Conservation (phyloP, 345 rosid species). For the Citrus mangshanensis region DNA sequence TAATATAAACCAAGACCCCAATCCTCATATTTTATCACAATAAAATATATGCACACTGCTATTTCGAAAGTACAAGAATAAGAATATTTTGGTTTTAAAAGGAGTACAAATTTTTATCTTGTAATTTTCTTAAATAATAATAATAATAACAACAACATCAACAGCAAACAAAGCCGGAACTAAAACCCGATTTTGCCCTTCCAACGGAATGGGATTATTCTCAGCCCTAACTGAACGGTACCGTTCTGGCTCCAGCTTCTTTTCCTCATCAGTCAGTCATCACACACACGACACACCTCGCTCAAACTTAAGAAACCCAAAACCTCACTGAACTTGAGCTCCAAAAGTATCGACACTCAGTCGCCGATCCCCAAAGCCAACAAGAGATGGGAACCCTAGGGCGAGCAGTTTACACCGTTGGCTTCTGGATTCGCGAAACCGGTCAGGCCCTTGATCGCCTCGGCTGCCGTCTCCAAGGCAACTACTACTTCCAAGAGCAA, state of each 20-base stretch:
- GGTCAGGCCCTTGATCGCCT: constrained; percentile 96
- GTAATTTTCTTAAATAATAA: neutral
- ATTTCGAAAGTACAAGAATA: no score
- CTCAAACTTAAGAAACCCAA: constrained; percentile 4
- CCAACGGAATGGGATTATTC: constrained; percentile 1
- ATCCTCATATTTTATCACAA: no score
- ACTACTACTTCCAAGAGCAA: constrained; percentile 73
- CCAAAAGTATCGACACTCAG: neutral
- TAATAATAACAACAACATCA: neutral
- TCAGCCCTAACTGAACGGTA: constrained; percentile 23
- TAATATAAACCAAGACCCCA: no score
- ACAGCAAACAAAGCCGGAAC: neutral
- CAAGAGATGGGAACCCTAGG: constrained; percentile 80
- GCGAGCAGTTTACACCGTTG: constrained; percentile 77
- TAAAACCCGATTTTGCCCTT: constrained; percentile 20
- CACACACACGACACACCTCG: neutral
- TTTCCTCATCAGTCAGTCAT: neutral
- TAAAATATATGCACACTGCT: no score
- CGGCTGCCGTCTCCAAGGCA: constrained; percentile 91
- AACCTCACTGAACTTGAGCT: neutral
- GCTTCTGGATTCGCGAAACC: constrained; percentile 95
- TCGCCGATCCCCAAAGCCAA: constrained; percentile 9
- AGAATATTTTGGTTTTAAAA: no score
- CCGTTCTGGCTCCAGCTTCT: neutral
- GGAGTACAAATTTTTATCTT: neutral